Evolutionary conservation across 2,329 filamentous ascomycete species (phyloP), one percentile per base, ranked within the genome.

Genomic region (Calonectria leucothoes): DNA sequence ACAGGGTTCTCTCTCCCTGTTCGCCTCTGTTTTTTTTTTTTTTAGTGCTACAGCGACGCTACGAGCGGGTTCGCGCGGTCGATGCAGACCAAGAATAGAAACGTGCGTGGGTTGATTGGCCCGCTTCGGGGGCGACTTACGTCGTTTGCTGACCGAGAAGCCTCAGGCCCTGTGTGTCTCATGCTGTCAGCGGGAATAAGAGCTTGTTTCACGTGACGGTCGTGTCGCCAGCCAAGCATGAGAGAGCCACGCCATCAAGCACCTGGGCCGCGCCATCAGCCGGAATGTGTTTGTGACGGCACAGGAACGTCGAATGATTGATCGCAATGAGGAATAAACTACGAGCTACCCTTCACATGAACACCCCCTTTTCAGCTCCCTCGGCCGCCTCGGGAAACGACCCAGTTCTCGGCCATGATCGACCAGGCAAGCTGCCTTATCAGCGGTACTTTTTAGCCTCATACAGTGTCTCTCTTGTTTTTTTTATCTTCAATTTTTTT

Each of bases 51-150:
- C 33, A 61, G 55, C 55, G 55, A 61, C 55, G 55, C 55, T 61
- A 61, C 55, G n/a, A 39, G 55, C 35, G 55, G 33, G 55, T 61
- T 61, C 55, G 55, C 55, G 55, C 7, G 55, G 12, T 33, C 23
- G n/a, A 39, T 33, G 55, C 55, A 61, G 55, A 59, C 57, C 67
- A 70, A 64, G 67, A 70, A 70, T 65, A 70, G 57, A 64, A 70
- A 37, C 45, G 48, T 64, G 35, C 27, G 59, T 27, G 23, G 20
- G 42, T 42, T 64, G 57, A 70, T 70, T 70, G 59, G 59, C 17
- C 57, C 31, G 39, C 37, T 17, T 39, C 14, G 29, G 59, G 4
- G 15, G 25, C 29, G 25, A 27, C 59, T 31, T 45, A 64, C 37
- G 25, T 64, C 37, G 39, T 42, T 64, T 64, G 37, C 59, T 64